Percentiles rank a stretch among this genome's conserved stretches.
These are phyloP conservation scores for Astrothelium subdiscretum DNA, from an alignment of 495 filamentous ascomycete species.

Conservation along the genomic window DNA sequence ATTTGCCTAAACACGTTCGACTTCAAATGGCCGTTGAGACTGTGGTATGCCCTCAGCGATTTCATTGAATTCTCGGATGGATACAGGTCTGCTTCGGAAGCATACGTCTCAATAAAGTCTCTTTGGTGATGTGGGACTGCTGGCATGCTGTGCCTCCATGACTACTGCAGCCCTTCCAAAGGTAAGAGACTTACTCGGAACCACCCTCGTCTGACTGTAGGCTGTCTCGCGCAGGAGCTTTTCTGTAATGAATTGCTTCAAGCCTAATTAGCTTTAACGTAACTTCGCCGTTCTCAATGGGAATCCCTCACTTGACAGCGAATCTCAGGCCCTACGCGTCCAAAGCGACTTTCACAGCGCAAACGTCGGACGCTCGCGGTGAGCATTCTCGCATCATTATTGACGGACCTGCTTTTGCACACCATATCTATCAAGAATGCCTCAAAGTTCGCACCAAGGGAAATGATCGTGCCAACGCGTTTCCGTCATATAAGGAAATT, in stretches of 20 bases:
- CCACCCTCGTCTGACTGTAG: no score
- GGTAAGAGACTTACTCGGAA: no score
- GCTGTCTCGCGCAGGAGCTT: no score
- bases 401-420: conserved; percentile 66
- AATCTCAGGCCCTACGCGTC: conserved; percentile 48
- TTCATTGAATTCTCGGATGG: no score
- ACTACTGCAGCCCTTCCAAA: no score
- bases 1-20: no score
- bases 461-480: conserved; percentile 36
- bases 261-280: background rate
- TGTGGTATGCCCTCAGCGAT: no score
- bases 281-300: conserved; percentile 40
- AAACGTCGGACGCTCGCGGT: conserved; percentile 4
- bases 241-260: background rate
- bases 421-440: conserved; percentile 52
- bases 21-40: no score
- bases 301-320: conserved; percentile 52
- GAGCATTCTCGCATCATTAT: conserved; percentile 40
- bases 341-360: conserved; percentile 26
- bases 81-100: no score
- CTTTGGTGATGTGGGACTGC: no score
- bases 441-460: conserved; percentile 27
- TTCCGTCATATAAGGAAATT: conserved; percentile 51
- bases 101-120: no score
- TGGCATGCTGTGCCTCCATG: no score